Evolutionary conservation across 192 early-diverging fungal genomes (phyloP).

Genomic region (Pecoramyces ruminantium): DNA sequence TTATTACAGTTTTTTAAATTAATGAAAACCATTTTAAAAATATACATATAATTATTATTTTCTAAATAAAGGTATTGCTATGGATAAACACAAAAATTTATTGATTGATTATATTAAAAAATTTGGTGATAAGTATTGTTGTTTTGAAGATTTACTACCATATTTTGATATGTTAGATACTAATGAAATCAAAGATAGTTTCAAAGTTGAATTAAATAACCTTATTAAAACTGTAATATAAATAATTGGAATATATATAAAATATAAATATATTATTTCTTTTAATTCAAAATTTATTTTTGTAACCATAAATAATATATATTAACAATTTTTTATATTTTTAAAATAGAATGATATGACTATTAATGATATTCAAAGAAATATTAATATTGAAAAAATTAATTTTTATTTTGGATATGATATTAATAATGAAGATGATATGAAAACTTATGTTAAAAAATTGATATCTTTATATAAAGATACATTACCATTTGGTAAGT

Average conservation of each 20-base stretch:
- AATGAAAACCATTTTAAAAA: no score
- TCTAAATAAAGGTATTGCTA: not conserved
- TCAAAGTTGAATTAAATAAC: conserved; percentile 1
- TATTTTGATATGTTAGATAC: conserved; percentile 23
- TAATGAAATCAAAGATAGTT: not conserved
- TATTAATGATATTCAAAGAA: conserved; percentile 6
- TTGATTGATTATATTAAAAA: conserved; percentile 33
- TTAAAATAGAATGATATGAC: conserved; percentile 2
- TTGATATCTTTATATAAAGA: conserved; percentile 19
- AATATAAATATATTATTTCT: no score
- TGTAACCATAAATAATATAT: no score
- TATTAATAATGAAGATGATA: not conserved
- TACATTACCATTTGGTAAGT: conserved; percentile 23
- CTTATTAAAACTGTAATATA: conserved; percentile 2
- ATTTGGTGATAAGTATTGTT: conserved; percentile 47
- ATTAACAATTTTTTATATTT: no score
- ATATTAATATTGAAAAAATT: conserved; percentile 1
- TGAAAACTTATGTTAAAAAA: conserved; percentile 11
- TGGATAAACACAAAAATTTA: conserved; percentile 7
- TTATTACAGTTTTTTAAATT: no score
- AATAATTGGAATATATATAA: no score
- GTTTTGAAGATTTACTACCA: conserved; percentile 55
- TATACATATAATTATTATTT: no score
- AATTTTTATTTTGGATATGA: not conserved
- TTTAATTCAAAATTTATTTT: no score